A percentile compares a stretch with the other conserved stretches of the same genome.
phyloP scores from a whole-genome alignment of 2,329 filamentous ascomycete genomes.

The Neocucurbitaria cava region DNA sequence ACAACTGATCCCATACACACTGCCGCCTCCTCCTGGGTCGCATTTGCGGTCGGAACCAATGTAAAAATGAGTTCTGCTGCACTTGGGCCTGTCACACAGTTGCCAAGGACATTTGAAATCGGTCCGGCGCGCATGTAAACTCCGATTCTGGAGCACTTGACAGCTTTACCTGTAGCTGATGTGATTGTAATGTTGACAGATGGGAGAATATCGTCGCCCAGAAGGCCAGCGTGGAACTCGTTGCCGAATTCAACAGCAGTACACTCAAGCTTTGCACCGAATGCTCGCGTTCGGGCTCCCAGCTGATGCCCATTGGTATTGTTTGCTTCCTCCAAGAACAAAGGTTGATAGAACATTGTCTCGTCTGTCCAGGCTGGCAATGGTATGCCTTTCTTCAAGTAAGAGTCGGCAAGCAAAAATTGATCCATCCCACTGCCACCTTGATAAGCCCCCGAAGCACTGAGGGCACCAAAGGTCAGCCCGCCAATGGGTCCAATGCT shows the following conservation, averaged over 20 bases:
- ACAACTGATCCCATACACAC: slow-evolving; percentile 30
- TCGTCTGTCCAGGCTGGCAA: slow-evolving; percentile 61
- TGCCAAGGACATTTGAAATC: too few species aligned
- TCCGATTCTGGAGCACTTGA: too few species aligned
- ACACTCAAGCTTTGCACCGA: slow-evolving; percentile 49
- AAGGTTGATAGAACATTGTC: slow-evolving; percentile 58
- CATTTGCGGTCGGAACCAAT: slow-evolving; percentile 16
- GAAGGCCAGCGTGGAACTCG: background rate
- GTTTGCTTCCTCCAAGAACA: slow-evolving; percentile 29
- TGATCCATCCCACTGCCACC: slow-evolving; percentile 44
- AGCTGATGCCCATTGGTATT: background rate
- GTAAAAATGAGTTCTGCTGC: slow-evolving; percentile 21
- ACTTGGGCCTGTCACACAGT: slow-evolving; percentile 10
- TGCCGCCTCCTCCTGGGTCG: slow-evolving; percentile 22
- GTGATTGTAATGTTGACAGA: slow-evolving; percentile 1
- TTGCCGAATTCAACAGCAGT: slow-evolving; percentile 20
- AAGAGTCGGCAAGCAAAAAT: slow-evolving; percentile 55
- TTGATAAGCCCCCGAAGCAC: slow-evolving; percentile 31
- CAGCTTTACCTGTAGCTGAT: too few species aligned
- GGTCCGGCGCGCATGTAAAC: too few species aligned
- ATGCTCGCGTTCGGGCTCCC: slow-evolving; percentile 39
- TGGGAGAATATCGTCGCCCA: background rate
- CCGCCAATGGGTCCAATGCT: slow-evolving; percentile 18
- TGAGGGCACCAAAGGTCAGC: background rate
- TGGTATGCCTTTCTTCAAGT: slow-evolving; percentile 52